Conservation (phyloP, 495 filamentous ascomycete species). For the Neurospora sp. region DNA sequence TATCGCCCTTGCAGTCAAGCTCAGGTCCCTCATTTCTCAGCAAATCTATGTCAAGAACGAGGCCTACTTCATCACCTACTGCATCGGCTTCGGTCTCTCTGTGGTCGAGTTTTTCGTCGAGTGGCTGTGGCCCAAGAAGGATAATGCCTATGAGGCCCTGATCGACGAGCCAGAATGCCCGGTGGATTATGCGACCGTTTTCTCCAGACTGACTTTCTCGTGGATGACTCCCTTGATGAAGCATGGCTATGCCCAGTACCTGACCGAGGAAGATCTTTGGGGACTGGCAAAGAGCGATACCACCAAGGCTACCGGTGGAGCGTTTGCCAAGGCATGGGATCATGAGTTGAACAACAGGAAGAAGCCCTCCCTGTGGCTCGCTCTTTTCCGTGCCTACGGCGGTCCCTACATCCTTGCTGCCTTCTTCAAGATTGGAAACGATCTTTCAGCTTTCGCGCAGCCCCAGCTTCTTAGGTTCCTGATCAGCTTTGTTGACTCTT, state of each 20-base stretch:
- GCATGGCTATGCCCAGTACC: conserved; percentile 78
- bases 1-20: conserved; percentile 70
- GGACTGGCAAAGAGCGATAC: conserved; percentile 73
- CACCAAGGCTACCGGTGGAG: conserved; percentile 53
- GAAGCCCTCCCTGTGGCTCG: conserved; percentile 80
- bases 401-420: conserved; percentile 69
- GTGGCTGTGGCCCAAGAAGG: conserved; percentile 83
- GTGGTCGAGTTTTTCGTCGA: conserved; percentile 71
- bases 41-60: conserved; percentile 52
- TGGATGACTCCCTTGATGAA: conserved; percentile 99
- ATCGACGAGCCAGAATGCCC: conserved; percentile 86
- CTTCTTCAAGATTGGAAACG: conserved; percentile 77
- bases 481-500: conserved; percentile 81
- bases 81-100: conserved; percentile 62
- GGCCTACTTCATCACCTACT: conserved; percentile 72
- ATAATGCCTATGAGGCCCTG: conserved; percentile 71
- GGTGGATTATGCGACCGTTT: conserved; percentile 86
- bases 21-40: conserved; percentile 77
- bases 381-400: conserved; percentile 78
- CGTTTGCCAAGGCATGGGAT: conserved; percentile 68
- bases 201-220: conserved; percentile 86
- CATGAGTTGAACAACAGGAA: conserved; percentile 58
- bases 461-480: conserved; percentile 81
- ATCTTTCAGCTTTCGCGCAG: conserved; percentile 76
- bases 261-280: conserved; percentile 97